These are phyloP conservation scores for Solanum infundibuliforme DNA, from an alignment of 257 asterid genomes.

Conservation along the genomic window DNA sequence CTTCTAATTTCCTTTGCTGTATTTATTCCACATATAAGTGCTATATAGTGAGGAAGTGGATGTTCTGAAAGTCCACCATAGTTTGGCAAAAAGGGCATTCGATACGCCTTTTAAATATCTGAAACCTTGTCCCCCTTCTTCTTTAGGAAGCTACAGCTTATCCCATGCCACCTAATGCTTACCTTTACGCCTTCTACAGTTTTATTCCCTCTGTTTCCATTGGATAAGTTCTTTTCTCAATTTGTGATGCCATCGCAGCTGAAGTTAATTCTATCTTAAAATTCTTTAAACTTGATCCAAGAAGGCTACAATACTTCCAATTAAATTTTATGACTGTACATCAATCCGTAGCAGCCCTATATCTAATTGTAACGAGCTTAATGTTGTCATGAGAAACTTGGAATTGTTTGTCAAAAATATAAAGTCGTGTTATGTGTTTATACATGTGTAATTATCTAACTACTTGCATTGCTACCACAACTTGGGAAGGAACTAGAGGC, in stretches of 20 bases:
- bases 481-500: background rate
- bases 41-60: background rate
- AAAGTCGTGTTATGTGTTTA: background rate
- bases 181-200: background rate
- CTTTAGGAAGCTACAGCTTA: too few relatives aligned
- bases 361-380: background rate
- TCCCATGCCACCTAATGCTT: too few relatives aligned
- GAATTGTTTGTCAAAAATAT: background rate
- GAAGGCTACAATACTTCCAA: background rate
- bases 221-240: background rate
- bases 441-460: background rate
- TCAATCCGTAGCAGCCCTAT: background rate
- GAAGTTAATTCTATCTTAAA: background rate
- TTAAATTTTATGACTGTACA: too few relatives aligned
- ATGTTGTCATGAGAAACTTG: background rate
- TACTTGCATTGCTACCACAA: background rate
- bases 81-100: background rate
- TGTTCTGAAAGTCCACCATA: background rate
- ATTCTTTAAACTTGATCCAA: background rate
- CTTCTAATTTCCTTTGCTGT: too few relatives aligned
- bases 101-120: too few relatives aligned
- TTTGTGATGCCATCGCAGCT: background rate
- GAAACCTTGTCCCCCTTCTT: too few relatives aligned
- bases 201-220: background rate
- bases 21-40: too few relatives aligned